A percentile compares a stretch with the other conserved stretches of the same genome.
Conservation (phyloP, 805 yeast species). For the Lachancea mirantina region DNA sequence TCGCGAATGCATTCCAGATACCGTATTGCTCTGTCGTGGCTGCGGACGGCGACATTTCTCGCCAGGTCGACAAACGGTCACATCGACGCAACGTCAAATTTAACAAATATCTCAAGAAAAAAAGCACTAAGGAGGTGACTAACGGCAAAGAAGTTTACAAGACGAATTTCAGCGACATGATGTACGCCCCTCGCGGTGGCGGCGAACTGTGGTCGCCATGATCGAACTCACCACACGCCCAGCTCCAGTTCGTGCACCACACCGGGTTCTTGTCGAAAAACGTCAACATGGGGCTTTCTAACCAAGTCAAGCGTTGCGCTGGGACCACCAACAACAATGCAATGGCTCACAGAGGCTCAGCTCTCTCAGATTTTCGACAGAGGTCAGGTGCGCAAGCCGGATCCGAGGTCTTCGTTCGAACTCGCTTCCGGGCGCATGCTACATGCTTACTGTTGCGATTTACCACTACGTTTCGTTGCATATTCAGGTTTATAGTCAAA, state of each 20-base stretch:
- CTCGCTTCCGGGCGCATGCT: too few species aligned
- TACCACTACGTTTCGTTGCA: conserved; percentile 5
- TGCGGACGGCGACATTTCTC: conserved; percentile 23
- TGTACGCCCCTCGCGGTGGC: conserved; percentile 53
- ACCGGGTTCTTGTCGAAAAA: too few species aligned
- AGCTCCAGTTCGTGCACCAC: too few species aligned
- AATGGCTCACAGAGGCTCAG: too few species aligned
- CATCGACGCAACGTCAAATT: conserved; percentile 20
- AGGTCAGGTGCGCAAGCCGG: too few species aligned
- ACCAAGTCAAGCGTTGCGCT: too few species aligned
- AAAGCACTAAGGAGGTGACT: conserved; percentile 16
- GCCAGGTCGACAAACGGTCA: conserved; percentile 20
- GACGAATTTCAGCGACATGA: conserved; percentile 41
- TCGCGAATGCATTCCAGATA: conserved; percentile 46
- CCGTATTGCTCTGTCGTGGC: conserved; percentile 35
- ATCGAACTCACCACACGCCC: not conserved
- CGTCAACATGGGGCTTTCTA: too few species aligned
- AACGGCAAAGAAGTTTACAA: conserved; percentile 32
- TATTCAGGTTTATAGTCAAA: conserved; percentile 40
- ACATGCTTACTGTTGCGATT: too few species aligned
- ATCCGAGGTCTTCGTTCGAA: too few species aligned
- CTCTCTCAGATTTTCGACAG: too few species aligned
- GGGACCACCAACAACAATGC: too few species aligned
- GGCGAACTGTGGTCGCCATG: conserved; percentile 57
- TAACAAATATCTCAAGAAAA: conserved; percentile 17